Percentiles rank a stretch among this genome's conserved stretches.
These are phyloP conservation scores for Tieghemiomyces parasiticus DNA, from an alignment of 192 early-diverging fungal genomes.

Conservation along the genomic window DNA sequence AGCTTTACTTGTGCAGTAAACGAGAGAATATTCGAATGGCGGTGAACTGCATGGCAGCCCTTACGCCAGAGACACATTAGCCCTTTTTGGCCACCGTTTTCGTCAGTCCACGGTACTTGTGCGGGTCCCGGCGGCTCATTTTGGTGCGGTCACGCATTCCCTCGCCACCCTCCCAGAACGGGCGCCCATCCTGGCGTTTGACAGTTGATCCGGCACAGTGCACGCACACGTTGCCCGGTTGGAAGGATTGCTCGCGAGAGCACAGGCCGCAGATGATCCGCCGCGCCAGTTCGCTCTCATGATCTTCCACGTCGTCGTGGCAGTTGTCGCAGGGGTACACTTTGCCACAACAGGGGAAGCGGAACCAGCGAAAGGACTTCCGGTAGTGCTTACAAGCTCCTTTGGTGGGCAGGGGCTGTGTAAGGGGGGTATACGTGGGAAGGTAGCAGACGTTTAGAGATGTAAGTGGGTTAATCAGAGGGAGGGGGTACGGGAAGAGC, in stretches of 20 bases:
- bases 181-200: slow-evolving; percentile 29
- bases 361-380: slow-evolving; percentile 81
- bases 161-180: slow-evolving; percentile 86
- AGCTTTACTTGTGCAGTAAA: neutral
- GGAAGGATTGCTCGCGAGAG: slow-evolving; percentile 56
- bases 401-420: slow-evolving; percentile 50
- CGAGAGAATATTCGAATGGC: neutral
- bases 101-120: slow-evolving; percentile 40
- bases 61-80: neutral
- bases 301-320: slow-evolving; percentile 63
- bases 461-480: too few species aligned
- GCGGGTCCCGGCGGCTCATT: slow-evolving; percentile 64
- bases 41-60: neutral
- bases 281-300: slow-evolving; percentile 51
- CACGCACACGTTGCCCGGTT: slow-evolving; percentile 24
- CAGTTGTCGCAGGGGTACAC: slow-evolving; percentile 72
- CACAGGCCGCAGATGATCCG: slow-evolving; percentile 79
- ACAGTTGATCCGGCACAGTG: slow-evolving; percentile 51
- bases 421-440: slow-evolving; percentile 10
- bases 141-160: slow-evolving; percentile 52
- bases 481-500: too few species aligned
- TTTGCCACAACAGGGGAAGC: slow-evolving; percentile 83
- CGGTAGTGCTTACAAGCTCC: slow-evolving; percentile 75
- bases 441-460: slow-evolving; percentile 13
- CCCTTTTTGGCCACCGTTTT: slow-evolving; percentile 31